These are phyloP conservation scores for Pharnaceum exiguum DNA, from an alignment of 148 eudicot species.

Conservation along the genomic window DNA sequence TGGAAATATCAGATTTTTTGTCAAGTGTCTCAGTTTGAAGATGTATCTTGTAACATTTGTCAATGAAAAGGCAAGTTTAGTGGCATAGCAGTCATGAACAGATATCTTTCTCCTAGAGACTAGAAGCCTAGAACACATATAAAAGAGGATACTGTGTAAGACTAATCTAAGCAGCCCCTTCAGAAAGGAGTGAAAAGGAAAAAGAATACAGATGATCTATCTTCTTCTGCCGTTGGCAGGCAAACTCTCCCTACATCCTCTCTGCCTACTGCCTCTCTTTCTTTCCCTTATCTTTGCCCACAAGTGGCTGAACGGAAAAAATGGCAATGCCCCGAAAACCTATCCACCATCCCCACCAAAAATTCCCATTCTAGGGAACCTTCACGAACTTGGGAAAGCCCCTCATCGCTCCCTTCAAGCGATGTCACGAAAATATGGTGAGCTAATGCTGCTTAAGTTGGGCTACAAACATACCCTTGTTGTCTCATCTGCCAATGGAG, in stretches of 20 bases:
- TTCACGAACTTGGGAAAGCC: constrained; percentile 45
- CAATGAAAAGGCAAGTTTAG: too few relatives aligned
- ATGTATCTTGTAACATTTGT: too few relatives aligned
- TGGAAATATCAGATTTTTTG: too few relatives aligned
- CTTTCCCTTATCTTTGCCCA: constrained; percentile 10
- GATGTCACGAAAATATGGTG: constrained; percentile 30
- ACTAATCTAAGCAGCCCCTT: too few relatives aligned
- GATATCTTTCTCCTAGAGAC: too few relatives aligned
- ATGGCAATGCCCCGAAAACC: constrained; percentile 8
- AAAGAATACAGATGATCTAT: neutral
- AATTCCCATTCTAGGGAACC: constrained; percentile 57
- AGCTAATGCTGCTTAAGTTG: constrained; percentile 44
- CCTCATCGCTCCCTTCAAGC: constrained; percentile 41
- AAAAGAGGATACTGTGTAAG: too few relatives aligned
- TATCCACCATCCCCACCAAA: constrained; percentile 56
- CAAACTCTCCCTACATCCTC: neutral
- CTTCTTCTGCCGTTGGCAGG: neutral
- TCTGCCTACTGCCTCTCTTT: constrained; percentile 1
- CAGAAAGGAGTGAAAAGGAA: neutral
- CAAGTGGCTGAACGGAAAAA: constrained; percentile 10
- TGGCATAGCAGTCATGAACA: too few relatives aligned
- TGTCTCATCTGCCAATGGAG: constrained; percentile 24
- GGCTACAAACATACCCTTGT: constrained; percentile 35
- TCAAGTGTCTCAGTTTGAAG: too few relatives aligned
- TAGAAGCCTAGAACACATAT: too few relatives aligned